Conservation (phyloP, 2,329 filamentous ascomycete species). For the Fusarium austroafricanum region DNA sequence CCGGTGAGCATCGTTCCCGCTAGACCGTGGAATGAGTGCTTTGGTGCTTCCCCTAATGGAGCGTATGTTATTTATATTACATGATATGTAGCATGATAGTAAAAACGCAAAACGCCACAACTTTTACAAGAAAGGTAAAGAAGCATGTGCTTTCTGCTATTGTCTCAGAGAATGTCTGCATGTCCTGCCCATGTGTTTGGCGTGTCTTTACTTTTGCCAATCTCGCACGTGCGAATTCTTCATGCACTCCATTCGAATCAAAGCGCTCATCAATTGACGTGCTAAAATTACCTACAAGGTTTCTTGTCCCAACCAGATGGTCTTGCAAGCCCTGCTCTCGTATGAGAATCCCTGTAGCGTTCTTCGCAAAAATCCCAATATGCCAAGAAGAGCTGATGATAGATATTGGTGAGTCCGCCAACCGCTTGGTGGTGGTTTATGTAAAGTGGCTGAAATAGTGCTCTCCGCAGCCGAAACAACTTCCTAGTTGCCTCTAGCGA, state of each 20-base stretch:
- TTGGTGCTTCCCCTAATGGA: conserved; percentile 3
- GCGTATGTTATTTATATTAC: neutral
- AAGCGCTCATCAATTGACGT: neutral
- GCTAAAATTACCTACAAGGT: neutral
- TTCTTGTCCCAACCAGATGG: neutral
- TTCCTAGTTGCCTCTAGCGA: neutral
- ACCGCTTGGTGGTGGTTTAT: neutral
- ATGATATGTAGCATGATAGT: too few relatives aligned
- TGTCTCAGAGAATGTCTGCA: neutral
- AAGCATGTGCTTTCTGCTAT: neutral
- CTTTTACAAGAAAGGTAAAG: too few relatives aligned
- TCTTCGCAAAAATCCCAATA: neutral
- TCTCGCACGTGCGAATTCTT: neutral
- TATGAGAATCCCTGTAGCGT: neutral
- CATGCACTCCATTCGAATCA: neutral
- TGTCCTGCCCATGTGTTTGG: neutral
- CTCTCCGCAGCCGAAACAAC: neutral
- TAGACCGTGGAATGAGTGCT: neutral
- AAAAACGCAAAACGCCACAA: neutral
- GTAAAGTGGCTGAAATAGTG: conserved; percentile 1
- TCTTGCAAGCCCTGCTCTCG: too few relatives aligned
- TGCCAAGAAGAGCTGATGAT: neutral
- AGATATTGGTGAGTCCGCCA: neutral
- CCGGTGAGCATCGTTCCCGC: conserved; percentile 12
- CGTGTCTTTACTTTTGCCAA: neutral